Evolutionary conservation across 352 stramenopile genomes (phyloP).

Genomic region (Thraustotheca clavata): DNA sequence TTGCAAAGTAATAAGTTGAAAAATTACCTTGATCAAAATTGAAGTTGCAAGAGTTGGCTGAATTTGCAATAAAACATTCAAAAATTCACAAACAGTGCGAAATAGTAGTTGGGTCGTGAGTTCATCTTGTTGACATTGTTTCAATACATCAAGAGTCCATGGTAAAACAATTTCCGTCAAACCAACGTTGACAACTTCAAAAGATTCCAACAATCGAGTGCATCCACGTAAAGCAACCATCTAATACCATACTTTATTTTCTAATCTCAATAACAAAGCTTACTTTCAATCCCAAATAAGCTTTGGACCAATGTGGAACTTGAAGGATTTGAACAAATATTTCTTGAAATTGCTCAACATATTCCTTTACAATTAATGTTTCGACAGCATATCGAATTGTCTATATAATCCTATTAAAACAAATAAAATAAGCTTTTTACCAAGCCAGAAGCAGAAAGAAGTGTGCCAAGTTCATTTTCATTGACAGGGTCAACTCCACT

Average conservation of each 20-base stretch:
- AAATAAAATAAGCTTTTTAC: neutral
- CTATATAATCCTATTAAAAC: neutral
- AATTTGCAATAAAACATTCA: constrained; percentile 14
- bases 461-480: constrained; percentile 3
- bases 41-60: neutral
- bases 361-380: neutral
- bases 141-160: neutral
- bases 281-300: constrained; percentile 16
- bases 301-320: constrained; percentile 13
- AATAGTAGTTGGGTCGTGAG: constrained; percentile 11
- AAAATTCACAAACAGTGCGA: constrained; percentile 7
- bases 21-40: neutral
- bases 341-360: constrained; percentile 6
- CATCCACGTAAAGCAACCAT: constrained; percentile 17
- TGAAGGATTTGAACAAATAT: constrained; percentile 13
- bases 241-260: neutral
- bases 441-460: constrained; percentile 12
- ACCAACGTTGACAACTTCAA: neutral
- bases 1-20: neutral
- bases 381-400: constrained; percentile 13
- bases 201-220: constrained; percentile 8
- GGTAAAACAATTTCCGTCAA: neutral
- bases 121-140: neutral
- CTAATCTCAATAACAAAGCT: neutral
- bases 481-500: neutral